Base-by-base conservation (phyloP, 345 rosid genomes). In the Brassica cretica region DNA sequence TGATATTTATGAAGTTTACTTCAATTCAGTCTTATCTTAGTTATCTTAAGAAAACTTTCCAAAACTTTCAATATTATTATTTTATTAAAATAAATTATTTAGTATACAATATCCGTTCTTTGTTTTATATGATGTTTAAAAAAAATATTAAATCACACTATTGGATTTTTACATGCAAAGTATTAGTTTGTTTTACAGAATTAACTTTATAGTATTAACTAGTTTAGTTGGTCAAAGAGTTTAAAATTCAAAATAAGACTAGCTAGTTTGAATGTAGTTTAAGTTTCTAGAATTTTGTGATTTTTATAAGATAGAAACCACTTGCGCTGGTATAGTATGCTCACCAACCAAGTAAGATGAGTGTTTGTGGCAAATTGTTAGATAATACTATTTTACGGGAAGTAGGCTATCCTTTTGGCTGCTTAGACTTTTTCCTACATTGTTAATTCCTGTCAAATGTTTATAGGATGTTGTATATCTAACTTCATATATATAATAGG, bases 341-440 rank as follows among this genome's bases (percentile, higher is more conserved):
- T 60, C 44, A 66, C 67, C 59, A 59, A 62, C 56, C n/a, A 78
- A 53, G 59, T 53, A 15, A 53, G 9, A 53, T 53, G 8, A 53
- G 59, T 49, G 55, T 49, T 65, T 71, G 72, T 77, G 71, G 56
- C 72, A 24, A 77, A 16, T 16, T 71, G 14, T 63, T 49, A 67
- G 10, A 49, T 49, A 49, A 61, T 46, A 33, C 30, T 37, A 25
- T 35, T 62, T 11, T 69, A 49, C 33, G 30, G 68, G 64, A 64
- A 7, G 75, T 70, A 29, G 75, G 59, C 33, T 19, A 64, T 77
- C 44, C 30, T 53, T 53, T 37, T 65, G 67, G 37, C 53, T 55
- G 27, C 72, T 71, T 71, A 39, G 62, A 69, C 27, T 30, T 70
- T 25, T 53, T 37, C 15, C 0, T 24, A 12, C n/a, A 8, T 4